Evolutionary conservation across 148 eudicot genomes (phyloP), one percentile per base, ranked within the genome.

Genomic region (Rhododendron molle): DNA sequence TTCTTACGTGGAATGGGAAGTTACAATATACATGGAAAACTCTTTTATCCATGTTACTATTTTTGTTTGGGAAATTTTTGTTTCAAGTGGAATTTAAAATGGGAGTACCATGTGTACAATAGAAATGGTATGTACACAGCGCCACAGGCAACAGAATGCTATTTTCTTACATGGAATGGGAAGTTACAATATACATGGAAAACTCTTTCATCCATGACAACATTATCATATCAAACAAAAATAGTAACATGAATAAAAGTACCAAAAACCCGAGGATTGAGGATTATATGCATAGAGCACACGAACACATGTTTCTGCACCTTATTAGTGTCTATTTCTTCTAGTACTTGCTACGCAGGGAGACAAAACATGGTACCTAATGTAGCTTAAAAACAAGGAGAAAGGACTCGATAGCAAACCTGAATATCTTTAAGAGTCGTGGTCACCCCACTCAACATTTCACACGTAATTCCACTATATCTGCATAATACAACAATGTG

Each of bases 391-490:
- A 43, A 52, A 62, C 34, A 69, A 83, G 80, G 67, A 40, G 58
- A 65, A 86, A 81, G 36, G 62, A 72, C 32, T 52, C 12, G n/a
- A 85, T 20, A 56, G 30, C 52, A 47, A 87, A 95, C 99, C 98
- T 96, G 98, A 85, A 97, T 89, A 88, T 95, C 99, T 81, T 91
- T 50, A 86, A 97, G 98, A 81, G 90, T 92, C 23, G 96, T 97
- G 12, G 94, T 94, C 88, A 97, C 99, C 62, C 89, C 93, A 54
- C 91, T 90, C 90, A 97, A 87, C 98, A 97, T 95, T 89, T 95
- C 95, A 72, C 76, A 81, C 28, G 99, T 97, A 76, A 97, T 97
- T 76, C 99, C 99, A 90, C 99, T 97, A 85, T 95, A 97, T 89
- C 99, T 96, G 92, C 86, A 88, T 38, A 81, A 86, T 44, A 11